Evolutionary conservation across 257 asterid genomes (phyloP), one percentile per base, ranked within the genome.

Genomic region (Thymus quinquecostatus): DNA sequence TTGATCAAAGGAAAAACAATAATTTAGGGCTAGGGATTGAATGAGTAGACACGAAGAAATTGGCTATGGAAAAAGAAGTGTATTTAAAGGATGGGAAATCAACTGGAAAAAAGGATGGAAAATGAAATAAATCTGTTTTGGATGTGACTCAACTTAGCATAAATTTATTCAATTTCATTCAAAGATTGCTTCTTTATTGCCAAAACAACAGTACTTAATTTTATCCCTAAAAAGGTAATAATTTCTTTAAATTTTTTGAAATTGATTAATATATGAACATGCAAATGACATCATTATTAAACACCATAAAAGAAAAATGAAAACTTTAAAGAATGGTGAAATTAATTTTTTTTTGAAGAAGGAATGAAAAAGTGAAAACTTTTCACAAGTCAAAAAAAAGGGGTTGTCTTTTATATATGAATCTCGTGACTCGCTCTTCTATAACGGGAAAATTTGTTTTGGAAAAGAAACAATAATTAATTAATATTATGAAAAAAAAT

Each of bases 351-450:
- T 4, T 38, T 38, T 14, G 29, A 40, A 27, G 45, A 41, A 13
- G 64, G 40, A 45, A 63, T 43, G 9, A 75, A 21, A 75, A 79
- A 66, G 72, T 32, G 73, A 50, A 50, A 72, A 11, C 61, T 41
- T 81, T 65, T 34, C 38, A 56, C 56, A 28, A 74, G 77, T 65
- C 68, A 70, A 79, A 69, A 79, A 69, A 64, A 70, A 49, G 72
- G 77, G 77, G 2, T 38, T 5, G 30, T 60, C 67, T 34, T 60
- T 55, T 74, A 65, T 71, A 44, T 49, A 60, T 60, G 80, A 73
- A 29, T 53, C 82, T 69, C 85, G 82, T 81, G 85, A 81, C 82
- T 77, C 60, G 68, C 70, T 77, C 77, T 54, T 69, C 71, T 67
- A 51, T 38, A 81, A 81, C 85, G 78, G 85, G 50, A 69, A 59